Evolutionary conservation across 192 early-diverging fungal genomes (phyloP).

Genomic region (Funneliformis mosseae): DNA sequence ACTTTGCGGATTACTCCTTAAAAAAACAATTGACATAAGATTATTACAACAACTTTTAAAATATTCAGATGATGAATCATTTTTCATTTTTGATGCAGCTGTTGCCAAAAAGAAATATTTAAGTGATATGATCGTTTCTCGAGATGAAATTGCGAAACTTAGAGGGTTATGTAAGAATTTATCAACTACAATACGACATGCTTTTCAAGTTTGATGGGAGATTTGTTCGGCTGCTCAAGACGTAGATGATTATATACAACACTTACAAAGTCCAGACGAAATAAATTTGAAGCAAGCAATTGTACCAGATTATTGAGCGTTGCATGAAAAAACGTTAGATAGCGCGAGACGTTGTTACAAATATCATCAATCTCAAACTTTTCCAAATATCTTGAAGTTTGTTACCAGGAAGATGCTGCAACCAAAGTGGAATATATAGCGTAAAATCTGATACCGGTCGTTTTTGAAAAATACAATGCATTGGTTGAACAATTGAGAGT

Average conservation of each 20-base stretch:
- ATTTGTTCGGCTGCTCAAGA: not conserved
- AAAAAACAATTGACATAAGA: not conserved
- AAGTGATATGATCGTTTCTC: not conserved
- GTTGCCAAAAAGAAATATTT: not conserved
- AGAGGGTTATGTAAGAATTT: not conserved
- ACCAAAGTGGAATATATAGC: not conserved
- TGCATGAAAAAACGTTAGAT: not conserved
- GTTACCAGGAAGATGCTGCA: not conserved
- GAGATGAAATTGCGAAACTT: not conserved
- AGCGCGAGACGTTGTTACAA: not conserved
- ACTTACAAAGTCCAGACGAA: not conserved
- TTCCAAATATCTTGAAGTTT: not conserved
- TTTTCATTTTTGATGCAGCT: not conserved
- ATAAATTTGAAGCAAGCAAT: not conserved
- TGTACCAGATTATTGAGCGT: not conserved
- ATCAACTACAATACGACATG: not conserved
- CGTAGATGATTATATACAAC: not conserved
- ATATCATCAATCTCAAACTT: conserved; percentile 3
- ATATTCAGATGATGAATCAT: not conserved
- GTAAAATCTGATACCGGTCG: not conserved
- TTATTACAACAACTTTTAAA: not conserved
- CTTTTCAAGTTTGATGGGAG: not conserved
- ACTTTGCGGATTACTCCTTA: not conserved
- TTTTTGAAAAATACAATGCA: not conserved
- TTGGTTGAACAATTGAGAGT: not conserved